Evolutionary conservation across 768 basidiomycete species (phyloP).

Genomic region (Podaxis sp.): DNA sequence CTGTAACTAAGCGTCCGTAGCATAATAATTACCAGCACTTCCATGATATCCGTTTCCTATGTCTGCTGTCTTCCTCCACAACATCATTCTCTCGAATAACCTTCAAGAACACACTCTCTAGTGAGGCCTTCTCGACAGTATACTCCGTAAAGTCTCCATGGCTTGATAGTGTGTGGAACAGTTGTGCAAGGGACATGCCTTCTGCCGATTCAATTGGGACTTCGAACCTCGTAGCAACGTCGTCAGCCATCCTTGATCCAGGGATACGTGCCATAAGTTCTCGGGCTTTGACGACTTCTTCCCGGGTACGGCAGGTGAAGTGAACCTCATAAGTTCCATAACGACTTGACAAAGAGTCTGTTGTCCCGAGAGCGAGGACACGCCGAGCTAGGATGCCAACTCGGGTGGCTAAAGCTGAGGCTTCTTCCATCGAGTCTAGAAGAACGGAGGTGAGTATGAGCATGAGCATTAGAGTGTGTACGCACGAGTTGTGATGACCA

Average conservation of each 20-base stretch:
- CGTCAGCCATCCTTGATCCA: constrained; percentile 64
- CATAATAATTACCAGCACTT: constrained; percentile 11
- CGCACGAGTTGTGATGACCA: constrained; percentile 71
- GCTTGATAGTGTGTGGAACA: constrained; percentile 55
- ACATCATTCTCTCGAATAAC: constrained; percentile 64
- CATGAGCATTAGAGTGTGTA: constrained; percentile 14
- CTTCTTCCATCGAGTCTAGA: constrained; percentile 82
- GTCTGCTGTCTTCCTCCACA: constrained; percentile 38
- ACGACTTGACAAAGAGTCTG: constrained; percentile 57
- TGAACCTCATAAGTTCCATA: constrained; percentile 58
- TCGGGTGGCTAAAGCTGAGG: constrained; percentile 70
- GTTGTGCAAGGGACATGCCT: constrained; percentile 50
- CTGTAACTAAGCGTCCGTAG: background rate
- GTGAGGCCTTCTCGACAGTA: constrained; percentile 65
- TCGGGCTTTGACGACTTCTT: constrained; percentile 57
- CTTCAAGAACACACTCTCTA: constrained; percentile 74
- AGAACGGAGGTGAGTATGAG: background rate
- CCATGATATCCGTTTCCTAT: constrained; percentile 19
- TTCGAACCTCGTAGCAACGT: constrained; percentile 75
- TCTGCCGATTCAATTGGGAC: constrained; percentile 49
- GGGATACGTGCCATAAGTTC: constrained; percentile 59
- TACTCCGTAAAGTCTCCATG: constrained; percentile 61
- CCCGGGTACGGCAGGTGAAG: constrained; percentile 59
- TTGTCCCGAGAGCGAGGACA: constrained; percentile 71
- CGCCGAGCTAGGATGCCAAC: constrained; percentile 75